phyloP scores from a whole-genome alignment of 208 protist species.

The Acanthamoeba triangularis region DNA sequence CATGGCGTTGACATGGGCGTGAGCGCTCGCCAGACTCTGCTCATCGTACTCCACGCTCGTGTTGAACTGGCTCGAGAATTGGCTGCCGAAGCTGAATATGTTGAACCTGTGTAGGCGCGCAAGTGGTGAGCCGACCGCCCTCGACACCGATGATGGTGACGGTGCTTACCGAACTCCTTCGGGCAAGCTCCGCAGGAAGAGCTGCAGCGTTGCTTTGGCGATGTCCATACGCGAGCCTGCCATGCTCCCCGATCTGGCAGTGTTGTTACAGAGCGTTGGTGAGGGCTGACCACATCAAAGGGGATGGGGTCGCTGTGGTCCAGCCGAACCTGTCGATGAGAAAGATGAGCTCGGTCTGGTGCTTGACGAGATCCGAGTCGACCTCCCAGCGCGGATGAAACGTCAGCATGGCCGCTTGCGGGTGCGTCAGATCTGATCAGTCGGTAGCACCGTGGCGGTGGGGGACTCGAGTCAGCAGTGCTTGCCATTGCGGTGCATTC shows the following conservation, averaged over 20 bases:
- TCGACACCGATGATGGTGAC: too few species aligned
- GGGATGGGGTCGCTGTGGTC: too few species aligned
- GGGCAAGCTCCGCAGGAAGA: conserved; percentile 83
- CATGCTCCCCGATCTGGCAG: conserved; percentile 83
- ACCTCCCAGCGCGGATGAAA: not conserved
- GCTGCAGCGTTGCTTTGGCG: conserved; percentile 77
- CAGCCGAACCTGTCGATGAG: not conserved
- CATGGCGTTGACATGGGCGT: conserved; percentile 45
- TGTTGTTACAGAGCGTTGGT: too few species aligned
- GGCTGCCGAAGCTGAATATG: conserved; percentile 81
- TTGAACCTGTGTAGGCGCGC: not conserved
- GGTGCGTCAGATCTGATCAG: not conserved
- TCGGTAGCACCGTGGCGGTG: not conserved
- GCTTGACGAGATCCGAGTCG: conserved; percentile 10
- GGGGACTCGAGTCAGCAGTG: not conserved
- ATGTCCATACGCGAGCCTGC: conserved; percentile 71
- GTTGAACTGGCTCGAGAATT: conserved; percentile 58
- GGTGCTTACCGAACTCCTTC: conserved; percentile 8
- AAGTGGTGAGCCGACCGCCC: not conserved
- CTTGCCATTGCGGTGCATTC: too few species aligned
- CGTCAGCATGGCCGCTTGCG: not conserved
- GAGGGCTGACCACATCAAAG: too few species aligned
- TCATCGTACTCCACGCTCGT: conserved; percentile 51
- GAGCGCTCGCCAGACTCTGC: conserved; percentile 24
- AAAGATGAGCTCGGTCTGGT: conserved; percentile 3